Evolutionary conservation across 116 monocot genomes (phyloP).

Genomic region (Posidonia oceanica): DNA sequence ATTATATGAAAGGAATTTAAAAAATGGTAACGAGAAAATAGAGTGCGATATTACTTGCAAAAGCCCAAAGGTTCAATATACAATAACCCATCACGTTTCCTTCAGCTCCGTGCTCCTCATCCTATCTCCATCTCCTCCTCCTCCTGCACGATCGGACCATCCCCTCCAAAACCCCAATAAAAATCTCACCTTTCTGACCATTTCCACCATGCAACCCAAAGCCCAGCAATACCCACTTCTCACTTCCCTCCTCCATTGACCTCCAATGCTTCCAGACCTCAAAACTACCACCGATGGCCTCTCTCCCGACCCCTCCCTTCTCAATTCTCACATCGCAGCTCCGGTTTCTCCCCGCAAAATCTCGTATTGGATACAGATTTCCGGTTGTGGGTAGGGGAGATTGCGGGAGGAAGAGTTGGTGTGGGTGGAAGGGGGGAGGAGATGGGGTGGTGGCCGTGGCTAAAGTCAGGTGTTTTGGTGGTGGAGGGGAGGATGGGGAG

Average conservation of each 20-base stretch:
- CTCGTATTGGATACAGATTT: background rate
- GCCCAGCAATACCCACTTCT: background rate
- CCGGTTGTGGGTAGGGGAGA: background rate
- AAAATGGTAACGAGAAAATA: too few species aligned
- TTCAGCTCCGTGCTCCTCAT: too few species aligned
- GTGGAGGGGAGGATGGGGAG: conserved; percentile 11
- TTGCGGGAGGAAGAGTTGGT: background rate
- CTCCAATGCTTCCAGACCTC: background rate
- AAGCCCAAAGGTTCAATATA: too few species aligned
- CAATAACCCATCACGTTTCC: too few species aligned
- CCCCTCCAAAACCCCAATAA: background rate
- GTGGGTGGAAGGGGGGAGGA: conserved; percentile 1
- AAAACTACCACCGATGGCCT: background rate
- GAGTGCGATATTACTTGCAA: too few species aligned
- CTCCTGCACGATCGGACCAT: background rate
- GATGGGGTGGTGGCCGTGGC: background rate
- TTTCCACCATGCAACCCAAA: conserved; percentile 1
- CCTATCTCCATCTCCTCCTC: background rate
- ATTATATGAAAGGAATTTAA: too few species aligned
- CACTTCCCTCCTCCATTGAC: background rate
- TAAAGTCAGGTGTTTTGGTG: conserved; percentile 3
- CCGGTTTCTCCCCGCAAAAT: background rate
- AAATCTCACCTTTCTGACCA: background rate
- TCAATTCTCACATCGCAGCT: background rate
- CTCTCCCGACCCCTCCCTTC: conserved; percentile 3